A percentile compares a stretch with the other conserved stretches of the same genome.
These are phyloP conservation scores for Arctium lappa DNA, from an alignment of 129 eudicot species.

Conservation along the genomic window DNA sequence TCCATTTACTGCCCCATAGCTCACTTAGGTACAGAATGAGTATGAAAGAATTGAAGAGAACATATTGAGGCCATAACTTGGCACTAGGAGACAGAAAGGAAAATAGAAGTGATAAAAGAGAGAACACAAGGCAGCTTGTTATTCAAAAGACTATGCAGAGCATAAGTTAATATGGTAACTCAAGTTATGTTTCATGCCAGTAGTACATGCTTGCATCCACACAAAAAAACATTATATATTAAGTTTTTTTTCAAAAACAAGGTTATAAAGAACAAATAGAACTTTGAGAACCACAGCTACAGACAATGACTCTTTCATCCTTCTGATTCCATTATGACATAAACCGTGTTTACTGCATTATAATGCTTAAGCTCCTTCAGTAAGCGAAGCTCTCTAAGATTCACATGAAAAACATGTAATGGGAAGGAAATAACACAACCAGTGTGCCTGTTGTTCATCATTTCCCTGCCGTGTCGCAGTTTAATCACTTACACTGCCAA, in stretches of 20 bases:
- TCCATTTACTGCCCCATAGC: neutral
- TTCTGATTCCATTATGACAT: neutral
- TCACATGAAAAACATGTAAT: neutral
- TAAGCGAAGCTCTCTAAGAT: constrained; percentile 1
- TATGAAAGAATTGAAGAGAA: neutral
- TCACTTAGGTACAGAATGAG: neutral
- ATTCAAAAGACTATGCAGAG: neutral
- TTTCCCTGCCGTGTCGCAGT: neutral
- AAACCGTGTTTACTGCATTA: neutral
- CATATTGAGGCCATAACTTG: neutral
- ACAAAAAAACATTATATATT: neutral
- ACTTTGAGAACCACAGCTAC: neutral
- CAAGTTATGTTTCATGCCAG: neutral
- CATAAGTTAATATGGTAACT: neutral
- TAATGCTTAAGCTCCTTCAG: neutral
- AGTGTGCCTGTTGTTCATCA: neutral
- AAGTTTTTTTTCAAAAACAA: neutral
- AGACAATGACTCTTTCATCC: constrained; percentile 2
- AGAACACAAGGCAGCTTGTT: neutral
- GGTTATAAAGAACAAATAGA: neutral
- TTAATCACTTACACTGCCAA: neutral
- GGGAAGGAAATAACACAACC: neutral
- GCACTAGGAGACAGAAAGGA: neutral
- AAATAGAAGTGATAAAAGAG: neutral
- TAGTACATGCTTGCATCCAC: neutral